phyloP scores from a whole-genome alignment of 345 rosid genomes.

The Salix viminalis region DNA sequence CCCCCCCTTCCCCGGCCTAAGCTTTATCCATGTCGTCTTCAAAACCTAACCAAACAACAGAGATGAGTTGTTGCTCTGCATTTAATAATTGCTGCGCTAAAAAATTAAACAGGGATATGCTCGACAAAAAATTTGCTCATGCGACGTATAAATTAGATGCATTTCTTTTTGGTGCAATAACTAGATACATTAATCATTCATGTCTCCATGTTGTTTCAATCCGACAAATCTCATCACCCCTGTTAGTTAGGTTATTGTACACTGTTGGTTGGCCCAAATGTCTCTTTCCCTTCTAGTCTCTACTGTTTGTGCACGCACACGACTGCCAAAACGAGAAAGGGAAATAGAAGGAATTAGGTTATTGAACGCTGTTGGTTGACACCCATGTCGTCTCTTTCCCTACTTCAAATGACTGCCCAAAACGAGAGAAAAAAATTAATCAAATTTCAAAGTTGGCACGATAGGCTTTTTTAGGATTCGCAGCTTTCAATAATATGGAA shows the following conservation, averaged over 20 bases:
- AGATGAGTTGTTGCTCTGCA: background rate
- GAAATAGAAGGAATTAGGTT: background rate
- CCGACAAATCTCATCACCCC: slow-evolving; percentile 16
- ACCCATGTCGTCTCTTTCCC: no score
- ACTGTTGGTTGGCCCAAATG: background rate
- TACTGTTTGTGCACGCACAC: slow-evolving; percentile 3
- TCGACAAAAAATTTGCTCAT: background rate
- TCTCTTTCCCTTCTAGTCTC: background rate
- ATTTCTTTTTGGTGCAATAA: background rate
- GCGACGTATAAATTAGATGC: background rate
- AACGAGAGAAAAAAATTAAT: background rate
- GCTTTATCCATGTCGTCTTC: slow-evolving; percentile 5
- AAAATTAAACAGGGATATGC: background rate
- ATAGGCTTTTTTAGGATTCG: background rate
- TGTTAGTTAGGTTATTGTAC: slow-evolving; percentile 27
- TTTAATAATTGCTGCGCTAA: background rate
- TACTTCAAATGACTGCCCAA: background rate
- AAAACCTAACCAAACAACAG: background rate
- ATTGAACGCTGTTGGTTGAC: no score
- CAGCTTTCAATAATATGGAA: background rate
- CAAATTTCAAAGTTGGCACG: background rate
- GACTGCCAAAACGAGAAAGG: background rate
- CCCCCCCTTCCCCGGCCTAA: background rate
- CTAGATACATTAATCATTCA: slow-evolving; percentile 8
- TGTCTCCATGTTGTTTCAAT: slow-evolving; percentile 14